Conservation (phyloP, 768 basidiomycete species). For the Psilocybe cyanescens region DNA sequence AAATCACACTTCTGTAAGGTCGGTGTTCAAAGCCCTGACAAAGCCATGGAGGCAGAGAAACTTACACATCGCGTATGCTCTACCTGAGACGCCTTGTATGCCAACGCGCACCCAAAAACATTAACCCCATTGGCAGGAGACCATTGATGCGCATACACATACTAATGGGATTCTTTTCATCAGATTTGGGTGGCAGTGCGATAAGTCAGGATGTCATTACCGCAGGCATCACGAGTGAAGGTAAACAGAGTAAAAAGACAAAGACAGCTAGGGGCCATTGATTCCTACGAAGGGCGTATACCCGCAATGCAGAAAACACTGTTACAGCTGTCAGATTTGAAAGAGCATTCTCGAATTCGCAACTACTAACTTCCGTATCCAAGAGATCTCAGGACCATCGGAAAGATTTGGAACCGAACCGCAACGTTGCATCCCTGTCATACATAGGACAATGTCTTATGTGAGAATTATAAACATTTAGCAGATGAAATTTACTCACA, state of each 20-base stretch:
- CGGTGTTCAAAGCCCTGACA: not conserved
- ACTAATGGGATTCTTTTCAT: conserved; percentile 4
- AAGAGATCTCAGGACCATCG: conserved; percentile 30
- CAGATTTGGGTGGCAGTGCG: not conserved
- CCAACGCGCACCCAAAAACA: conserved; percentile 13
- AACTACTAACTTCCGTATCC: conserved; percentile 21
- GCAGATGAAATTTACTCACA: conserved; percentile 19
- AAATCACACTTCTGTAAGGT: conserved; percentile 2
- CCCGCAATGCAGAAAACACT: conserved; percentile 34
- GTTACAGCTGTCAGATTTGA: conserved; percentile 6
- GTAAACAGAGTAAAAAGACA: conserved; percentile 30
- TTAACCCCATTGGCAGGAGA: conserved; percentile 10
- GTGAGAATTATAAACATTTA: not conserved
- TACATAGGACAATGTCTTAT: not conserved
- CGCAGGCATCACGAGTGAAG: conserved; percentile 29
- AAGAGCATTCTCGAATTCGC: no score
- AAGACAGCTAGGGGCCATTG: conserved; percentile 28
- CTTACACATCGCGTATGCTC: conserved; percentile 16
- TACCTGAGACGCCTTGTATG: conserved; percentile 12
- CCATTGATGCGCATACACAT: conserved; percentile 19
- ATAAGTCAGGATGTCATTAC: conserved; percentile 13
- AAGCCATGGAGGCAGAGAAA: not conserved
- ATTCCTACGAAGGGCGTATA: conserved; percentile 28
- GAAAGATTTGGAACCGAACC: conserved; percentile 34
- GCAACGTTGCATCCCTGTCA: conserved; percentile 30